Base-by-base conservation (phyloP, 2,329 filamentous ascomycete species). In the Madurella mycetomatis region DNA sequence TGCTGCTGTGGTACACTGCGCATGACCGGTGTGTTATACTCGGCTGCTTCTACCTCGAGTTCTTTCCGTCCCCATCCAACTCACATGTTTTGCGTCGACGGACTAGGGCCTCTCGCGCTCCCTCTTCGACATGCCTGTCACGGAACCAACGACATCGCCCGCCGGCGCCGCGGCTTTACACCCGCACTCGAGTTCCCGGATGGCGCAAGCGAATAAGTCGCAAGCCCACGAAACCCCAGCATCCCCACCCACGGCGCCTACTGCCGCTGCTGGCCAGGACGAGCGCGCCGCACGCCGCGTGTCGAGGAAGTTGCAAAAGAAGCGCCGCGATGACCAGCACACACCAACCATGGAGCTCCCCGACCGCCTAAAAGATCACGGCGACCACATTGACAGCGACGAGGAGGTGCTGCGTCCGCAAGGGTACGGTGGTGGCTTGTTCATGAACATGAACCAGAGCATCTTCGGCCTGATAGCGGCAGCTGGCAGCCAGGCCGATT, bases 391-490 rank as follows among this genome's bases (percentile, higher is more conserved):
- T n/a, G 73, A 73, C 16, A 71, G 68, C 32, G 77, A 80, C 44
- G 76, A 81, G 61, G 76, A 79, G 39, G 71, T 77, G 42, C 61
- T 74, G 44, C 70, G 71, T 4, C 70, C 75, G 2, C 68, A 64
- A 25, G 59, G 64, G 9, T 73, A 76, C 53, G 73, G 72, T 39
- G 71, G 74, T 13, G 73, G 77, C 59, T 75, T 80, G 68, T 78
- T 80, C 55, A 76, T 83, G 72, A 90, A 91, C 66, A 90, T 95
- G 85, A 94, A 96, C 70, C 92, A 96, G 76, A 95, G 90, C 60
- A 86, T 97, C 52, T 95, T 96, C 69, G 91, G 90, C 51, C 83
- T 97, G 72, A 92, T 97, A 62, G 89, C 92, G 7, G 90, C 90
- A 15, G 90, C 90, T 39, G 90, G 91, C 7, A 92, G 90, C 31